Evolutionary conservation across 202 grass and related monocot genomes (phyloP), one percentile per base, ranked within the genome.

Genomic region (Carex arenaria): DNA sequence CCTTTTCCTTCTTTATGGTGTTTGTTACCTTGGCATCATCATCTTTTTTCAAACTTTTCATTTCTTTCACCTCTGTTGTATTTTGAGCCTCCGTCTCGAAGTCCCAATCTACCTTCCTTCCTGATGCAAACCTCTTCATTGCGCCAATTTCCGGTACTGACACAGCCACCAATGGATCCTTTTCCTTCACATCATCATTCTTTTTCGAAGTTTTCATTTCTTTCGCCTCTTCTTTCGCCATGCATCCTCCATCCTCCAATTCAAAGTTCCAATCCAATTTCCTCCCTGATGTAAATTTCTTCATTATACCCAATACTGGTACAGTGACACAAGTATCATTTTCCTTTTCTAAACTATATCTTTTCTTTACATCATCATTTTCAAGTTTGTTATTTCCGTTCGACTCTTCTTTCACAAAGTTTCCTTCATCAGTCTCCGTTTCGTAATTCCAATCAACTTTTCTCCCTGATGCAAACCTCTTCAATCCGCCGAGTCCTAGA

Each of bases 391-490:
- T 31, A 54, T 74, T 74, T 54, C 31, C 22, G 28, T 54, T 74
- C 0, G 0, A 10, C 17, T 74, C 47, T 3, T 54, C 22, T 5
- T 28, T 74, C 30, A 12, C 71, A 20, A 31, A 74, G 20, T 87
- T 84, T 85, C 89, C 84, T 84, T 43, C 83, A 64, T 75, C 90
- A 0, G 14, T 67, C 9, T 85, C 89, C 43, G 69, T 79, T 51
- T 87, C 84, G 1, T 85, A 83, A 76, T 85, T 70, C 92, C 95
- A 98, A 26, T 87, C 59, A 68, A 79, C 84, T 74, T 87, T 88
- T 79, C 92, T 68, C 20, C 92, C 80, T 12, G 92, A 98, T 20
- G 89, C 18, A 75, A 94, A 94, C 60, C 86, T 85, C 80, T 76
- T 87, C 90, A 91, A 86, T 36, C 86, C 87, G 8, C 92, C 91